These are phyloP conservation scores for Diddensiella santjacobensis DNA, from an alignment of 805 yeast genomes.

Conservation along the genomic window DNA sequence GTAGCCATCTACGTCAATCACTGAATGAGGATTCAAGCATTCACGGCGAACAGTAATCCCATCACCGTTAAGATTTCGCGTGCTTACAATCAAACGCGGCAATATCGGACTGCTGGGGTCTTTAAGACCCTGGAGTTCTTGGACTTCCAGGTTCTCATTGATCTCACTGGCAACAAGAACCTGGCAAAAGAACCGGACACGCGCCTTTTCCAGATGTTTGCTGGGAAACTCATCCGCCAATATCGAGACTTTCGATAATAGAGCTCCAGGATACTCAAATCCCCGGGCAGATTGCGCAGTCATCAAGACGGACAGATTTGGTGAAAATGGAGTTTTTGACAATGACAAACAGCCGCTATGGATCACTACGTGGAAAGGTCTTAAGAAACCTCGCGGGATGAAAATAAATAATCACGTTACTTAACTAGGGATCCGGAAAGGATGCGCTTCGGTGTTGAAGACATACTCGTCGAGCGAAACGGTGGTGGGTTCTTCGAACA, in stretches of 20 bases:
- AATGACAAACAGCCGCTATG: too few relatives aligned
- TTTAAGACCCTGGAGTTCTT: background rate
- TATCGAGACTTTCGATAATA: background rate
- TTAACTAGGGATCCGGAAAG: conserved; percentile 38
- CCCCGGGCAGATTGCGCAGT: too few relatives aligned
- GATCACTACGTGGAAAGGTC: too few relatives aligned
- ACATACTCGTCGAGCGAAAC: conserved; percentile 52
- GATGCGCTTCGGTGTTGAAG: conserved; percentile 62
- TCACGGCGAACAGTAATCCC: background rate
- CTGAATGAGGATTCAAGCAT: background rate
- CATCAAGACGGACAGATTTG: too few relatives aligned
- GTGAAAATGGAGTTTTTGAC: too few relatives aligned
- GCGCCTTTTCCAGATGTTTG: background rate
- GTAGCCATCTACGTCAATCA: conserved; percentile 1
- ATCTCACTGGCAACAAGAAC: background rate
- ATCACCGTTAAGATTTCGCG: background rate
- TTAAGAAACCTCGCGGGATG: too few relatives aligned
- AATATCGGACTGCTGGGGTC: background rate
- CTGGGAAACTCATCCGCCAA: background rate
- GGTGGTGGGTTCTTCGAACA: conserved; percentile 49
- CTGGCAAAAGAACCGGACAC: conserved; percentile 1
- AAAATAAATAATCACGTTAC: background rate
- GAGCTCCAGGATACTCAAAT: background rate
- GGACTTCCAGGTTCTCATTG: background rate
- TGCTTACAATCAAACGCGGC: background rate